Evolutionary conservation across 306 rosid species (phyloP).

Genomic region (Prunus salicina): DNA sequence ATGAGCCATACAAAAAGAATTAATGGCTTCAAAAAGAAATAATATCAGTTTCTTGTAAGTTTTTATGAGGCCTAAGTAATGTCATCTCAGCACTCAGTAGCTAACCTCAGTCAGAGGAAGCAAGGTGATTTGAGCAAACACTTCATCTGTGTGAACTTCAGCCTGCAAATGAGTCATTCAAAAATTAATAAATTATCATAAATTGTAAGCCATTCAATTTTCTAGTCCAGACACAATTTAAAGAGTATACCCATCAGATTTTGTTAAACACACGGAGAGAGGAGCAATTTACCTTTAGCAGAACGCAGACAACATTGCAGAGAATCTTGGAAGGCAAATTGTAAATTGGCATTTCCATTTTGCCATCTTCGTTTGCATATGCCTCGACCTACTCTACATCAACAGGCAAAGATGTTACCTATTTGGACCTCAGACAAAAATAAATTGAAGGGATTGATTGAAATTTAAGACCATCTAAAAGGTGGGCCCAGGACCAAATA

Average conservation of each 20-base stretch:
- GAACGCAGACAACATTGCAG: slow-evolving; percentile 48
- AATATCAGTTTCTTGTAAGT: background rate
- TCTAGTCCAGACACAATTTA: background rate
- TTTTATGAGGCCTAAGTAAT: background rate
- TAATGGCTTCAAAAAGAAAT: background rate
- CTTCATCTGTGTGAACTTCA: slow-evolving; percentile 53
- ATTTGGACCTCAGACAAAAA: background rate
- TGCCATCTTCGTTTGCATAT: slow-evolving; percentile 31
- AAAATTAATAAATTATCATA: background rate
- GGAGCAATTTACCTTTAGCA: slow-evolving; percentile 43
- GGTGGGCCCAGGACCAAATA: too few relatives aligned
- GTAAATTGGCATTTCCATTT: slow-evolving; percentile 43
- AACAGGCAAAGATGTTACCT: slow-evolving; percentile 24
- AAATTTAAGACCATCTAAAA: background rate
- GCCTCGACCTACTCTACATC: slow-evolving; percentile 47
- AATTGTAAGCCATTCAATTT: background rate
- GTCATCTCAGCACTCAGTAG: slow-evolving; percentile 12
- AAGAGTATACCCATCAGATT: background rate
- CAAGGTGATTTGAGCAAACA: slow-evolving; percentile 54
- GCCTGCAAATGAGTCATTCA: slow-evolving; percentile 45
- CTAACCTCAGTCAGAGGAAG: slow-evolving; percentile 43
- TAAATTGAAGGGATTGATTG: background rate
- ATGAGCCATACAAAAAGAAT: background rate
- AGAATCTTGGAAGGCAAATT: slow-evolving; percentile 60
- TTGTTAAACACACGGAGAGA: background rate